A percentile compares a stretch with the other conserved stretches of the same genome.
These are phyloP conservation scores for Ormosia emarginata DNA, from an alignment of 306 rosid genomes.

Conservation along the genomic window DNA sequence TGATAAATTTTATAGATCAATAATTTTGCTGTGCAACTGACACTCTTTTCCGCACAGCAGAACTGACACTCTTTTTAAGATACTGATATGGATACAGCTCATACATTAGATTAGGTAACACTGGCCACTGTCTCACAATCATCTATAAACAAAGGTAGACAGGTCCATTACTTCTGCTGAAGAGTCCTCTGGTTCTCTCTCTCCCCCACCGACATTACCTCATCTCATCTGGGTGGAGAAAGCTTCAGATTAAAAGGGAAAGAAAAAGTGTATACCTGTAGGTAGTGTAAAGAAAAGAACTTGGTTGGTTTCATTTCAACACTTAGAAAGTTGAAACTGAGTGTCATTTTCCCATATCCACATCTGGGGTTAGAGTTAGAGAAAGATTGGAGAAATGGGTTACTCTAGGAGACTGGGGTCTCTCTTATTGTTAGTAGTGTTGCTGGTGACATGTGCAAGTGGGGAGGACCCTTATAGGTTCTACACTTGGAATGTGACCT, in stretches of 20 bases:
- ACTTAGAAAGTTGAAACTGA: neutral
- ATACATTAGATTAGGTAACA: conserved; percentile 4
- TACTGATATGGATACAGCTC: conserved; percentile 44
- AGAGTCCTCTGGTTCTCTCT: neutral
- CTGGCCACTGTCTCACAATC: neutral
- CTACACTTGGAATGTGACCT: conserved; percentile 77
- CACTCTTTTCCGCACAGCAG: no score
- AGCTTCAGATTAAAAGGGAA: conserved; percentile 6
- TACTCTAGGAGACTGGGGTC: conserved; percentile 21
- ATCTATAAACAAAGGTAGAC: neutral
- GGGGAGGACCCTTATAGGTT: conserved; percentile 88
- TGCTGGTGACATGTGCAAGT: conserved; percentile 42
- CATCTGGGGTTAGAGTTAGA: neutral
- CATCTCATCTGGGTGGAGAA: neutral
- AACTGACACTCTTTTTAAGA: neutral
- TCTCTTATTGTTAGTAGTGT: conserved; percentile 27
- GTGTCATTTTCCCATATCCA: neutral
- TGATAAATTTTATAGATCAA: neutral
- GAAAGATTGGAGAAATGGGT: conserved; percentile 38
- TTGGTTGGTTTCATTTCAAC: conserved; percentile 1
- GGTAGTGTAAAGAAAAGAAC: neutral
- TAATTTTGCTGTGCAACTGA: neutral
- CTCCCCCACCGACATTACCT: conserved; percentile 30
- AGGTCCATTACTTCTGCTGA: conserved; percentile 5
- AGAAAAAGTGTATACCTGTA: neutral